Evolutionary conservation across 1,139 yeast genomes (phyloP).

Genomic region (Lodderomyces elongisporus): DNA sequence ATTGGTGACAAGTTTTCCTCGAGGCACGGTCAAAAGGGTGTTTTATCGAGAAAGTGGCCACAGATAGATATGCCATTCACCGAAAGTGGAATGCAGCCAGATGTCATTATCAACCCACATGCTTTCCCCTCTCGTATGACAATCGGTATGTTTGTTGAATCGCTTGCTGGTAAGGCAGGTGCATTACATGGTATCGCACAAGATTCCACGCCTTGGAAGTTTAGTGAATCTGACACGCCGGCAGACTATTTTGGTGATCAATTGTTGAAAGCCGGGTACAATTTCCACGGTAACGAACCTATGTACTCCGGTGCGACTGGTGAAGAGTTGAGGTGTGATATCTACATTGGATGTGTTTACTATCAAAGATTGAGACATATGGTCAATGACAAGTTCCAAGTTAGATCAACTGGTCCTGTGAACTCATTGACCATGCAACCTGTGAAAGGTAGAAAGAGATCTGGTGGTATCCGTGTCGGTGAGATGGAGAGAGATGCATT

Average conservation of each 20-base stretch:
- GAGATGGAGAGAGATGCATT: slow-evolving; percentile 99
- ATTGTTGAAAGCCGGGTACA: slow-evolving; percentile 80
- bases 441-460: slow-evolving; percentile 97
- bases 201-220: slow-evolving; percentile 96
- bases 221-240: slow-evolving; percentile 88
- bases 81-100: slow-evolving; percentile 95
- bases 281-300: slow-evolving; percentile 97
- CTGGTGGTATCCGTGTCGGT: slow-evolving; percentile 99
- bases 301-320: slow-evolving; percentile 99
- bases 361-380: slow-evolving; percentile 98
- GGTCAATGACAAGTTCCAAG: slow-evolving; percentile 99
- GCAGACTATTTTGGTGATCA: slow-evolving; percentile 98
- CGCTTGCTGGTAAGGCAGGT: slow-evolving; percentile 97
- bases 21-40: slow-evolving; percentile 99
- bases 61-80: slow-evolving; percentile 94
- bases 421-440: slow-evolving; percentile 98
- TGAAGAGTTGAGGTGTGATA: slow-evolving; percentile 92
- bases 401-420: slow-evolving; percentile 97
- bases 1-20: slow-evolving; percentile 98
- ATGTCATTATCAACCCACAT: slow-evolving; percentile 94
- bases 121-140: slow-evolving; percentile 99
- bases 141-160: slow-evolving; percentile 98
- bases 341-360: slow-evolving; percentile 93
- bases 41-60: slow-evolving; percentile 98
- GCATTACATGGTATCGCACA: slow-evolving; percentile 97